phyloP scores from a whole-genome alignment of 352 stramenopile genomes.

The Lagenidium giganteum region DNA sequence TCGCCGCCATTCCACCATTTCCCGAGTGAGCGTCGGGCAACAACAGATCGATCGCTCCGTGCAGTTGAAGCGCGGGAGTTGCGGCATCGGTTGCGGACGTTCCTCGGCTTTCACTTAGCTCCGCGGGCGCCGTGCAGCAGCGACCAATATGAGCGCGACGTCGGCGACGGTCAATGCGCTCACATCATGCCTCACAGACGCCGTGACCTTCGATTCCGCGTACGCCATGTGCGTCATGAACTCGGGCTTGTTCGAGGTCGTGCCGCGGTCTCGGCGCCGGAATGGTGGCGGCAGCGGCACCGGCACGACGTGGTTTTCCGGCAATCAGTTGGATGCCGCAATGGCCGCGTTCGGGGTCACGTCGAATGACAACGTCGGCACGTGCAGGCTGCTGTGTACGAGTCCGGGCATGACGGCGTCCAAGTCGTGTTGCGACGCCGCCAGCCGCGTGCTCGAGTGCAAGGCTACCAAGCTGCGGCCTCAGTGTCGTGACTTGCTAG shows the following conservation, averaged over 20 bases:
- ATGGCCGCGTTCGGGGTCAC: conserved; percentile 1
- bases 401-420: conserved; percentile 22
- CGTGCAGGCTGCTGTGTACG: conserved; percentile 28
- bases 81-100: no score
- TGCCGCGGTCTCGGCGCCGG: neutral
- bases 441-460: conserved; percentile 18
- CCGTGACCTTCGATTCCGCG: conserved; percentile 28
- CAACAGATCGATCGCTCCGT: no score
- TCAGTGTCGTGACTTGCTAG: conserved; percentile 35
- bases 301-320: neutral
- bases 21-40: no score
- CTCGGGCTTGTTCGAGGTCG: conserved; percentile 45
- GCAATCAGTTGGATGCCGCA: neutral
- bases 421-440: conserved; percentile 28
- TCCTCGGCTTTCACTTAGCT: no score
- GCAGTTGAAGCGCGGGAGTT: no score
- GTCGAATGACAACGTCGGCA: conserved; percentile 10
- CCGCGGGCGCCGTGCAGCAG: no score
- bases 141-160: no score
- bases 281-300: neutral
- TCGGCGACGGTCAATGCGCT: no score
- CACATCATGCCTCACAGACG: conserved; percentile 26
- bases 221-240: conserved; percentile 69
- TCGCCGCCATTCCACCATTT: no score
- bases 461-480: conserved; percentile 17